Evolutionary conservation across 2,329 filamentous ascomycete genomes (phyloP).

Genomic region (Biscogniauxia sp.): DNA sequence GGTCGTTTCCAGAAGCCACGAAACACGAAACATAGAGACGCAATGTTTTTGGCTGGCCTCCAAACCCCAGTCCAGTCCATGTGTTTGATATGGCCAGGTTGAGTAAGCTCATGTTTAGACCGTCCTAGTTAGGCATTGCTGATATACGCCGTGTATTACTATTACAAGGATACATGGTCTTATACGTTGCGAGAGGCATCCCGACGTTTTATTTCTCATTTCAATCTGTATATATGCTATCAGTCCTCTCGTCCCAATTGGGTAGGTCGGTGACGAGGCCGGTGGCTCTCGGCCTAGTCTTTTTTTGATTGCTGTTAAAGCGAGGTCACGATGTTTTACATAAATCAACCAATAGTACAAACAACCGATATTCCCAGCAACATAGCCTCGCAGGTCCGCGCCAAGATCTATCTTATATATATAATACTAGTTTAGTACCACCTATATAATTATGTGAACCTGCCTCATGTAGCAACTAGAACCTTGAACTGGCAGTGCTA

Average conservation of each 20-base stretch:
- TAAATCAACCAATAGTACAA: neutral
- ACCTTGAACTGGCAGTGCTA: too few relatives aligned
- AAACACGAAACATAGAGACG: slow-evolving; percentile 1
- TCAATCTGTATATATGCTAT: neutral
- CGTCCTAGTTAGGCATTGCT: too few relatives aligned
- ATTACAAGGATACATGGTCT: neutral
- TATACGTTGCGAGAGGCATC: neutral
- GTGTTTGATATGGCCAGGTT: neutral
- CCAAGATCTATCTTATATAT: neutral
- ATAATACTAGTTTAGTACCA: too few relatives aligned
- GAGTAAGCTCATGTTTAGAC: neutral
- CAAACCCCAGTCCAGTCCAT: slow-evolving; percentile 2
- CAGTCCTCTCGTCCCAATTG: neutral
- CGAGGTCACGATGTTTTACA: neutral
- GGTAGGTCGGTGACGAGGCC: too few relatives aligned
- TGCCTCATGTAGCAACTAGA: too few relatives aligned
- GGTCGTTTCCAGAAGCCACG: neutral
- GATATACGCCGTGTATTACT: neutral
- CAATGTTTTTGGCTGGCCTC: neutral
- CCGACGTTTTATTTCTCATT: neutral
- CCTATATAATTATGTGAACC: too few relatives aligned
- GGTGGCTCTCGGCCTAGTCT: too few relatives aligned
- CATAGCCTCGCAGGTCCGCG: too few relatives aligned
- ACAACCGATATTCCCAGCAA: neutral
- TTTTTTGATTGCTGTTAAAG: neutral